Conservation (phyloP, 192 early-diverging fungal genomes). For the Umbelopsis sp. region DNA sequence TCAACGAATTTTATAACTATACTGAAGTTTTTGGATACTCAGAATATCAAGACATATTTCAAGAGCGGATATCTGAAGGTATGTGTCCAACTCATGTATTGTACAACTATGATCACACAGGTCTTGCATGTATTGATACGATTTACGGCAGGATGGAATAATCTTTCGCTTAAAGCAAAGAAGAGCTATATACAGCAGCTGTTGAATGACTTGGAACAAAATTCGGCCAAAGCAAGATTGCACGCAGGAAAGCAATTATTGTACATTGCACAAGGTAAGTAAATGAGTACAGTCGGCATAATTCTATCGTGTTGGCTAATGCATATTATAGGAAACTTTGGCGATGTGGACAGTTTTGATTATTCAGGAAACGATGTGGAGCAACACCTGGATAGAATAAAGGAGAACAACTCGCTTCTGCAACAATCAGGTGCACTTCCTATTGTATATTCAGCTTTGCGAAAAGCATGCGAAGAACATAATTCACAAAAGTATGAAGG, state of each 20-base stretch:
- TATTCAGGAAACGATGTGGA: constrained; percentile 17
- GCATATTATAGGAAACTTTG: not conserved
- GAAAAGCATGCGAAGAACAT: constrained; percentile 54
- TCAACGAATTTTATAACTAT: constrained; percentile 63
- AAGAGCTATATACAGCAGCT: constrained; percentile 50
- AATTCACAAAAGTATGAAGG: constrained; percentile 39
- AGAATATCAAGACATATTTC: constrained; percentile 42
- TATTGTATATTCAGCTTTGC: constrained; percentile 56
- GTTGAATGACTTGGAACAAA: constrained; percentile 60
- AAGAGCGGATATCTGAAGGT: constrained; percentile 30
- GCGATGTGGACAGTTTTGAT: not conserved
- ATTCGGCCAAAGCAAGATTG: constrained; percentile 46
- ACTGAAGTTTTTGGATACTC: constrained; percentile 46
- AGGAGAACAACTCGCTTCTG: constrained; percentile 58
- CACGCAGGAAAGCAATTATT: constrained; percentile 57
- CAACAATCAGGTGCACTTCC: constrained; percentile 59
- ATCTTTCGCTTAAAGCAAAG: constrained; percentile 39
- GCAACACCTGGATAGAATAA: constrained; percentile 58
- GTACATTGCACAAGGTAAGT: constrained; percentile 69
- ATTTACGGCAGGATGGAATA: constrained; percentile 44
- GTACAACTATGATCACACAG: not conserved
- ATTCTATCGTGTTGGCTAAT: no score
- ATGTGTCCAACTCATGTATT: not conserved
- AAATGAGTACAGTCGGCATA: not conserved
- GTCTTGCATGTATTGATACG: not conserved